Conservation (phyloP, 2,329 filamentous ascomycete genomes). For the Trichophyton simii region DNA sequence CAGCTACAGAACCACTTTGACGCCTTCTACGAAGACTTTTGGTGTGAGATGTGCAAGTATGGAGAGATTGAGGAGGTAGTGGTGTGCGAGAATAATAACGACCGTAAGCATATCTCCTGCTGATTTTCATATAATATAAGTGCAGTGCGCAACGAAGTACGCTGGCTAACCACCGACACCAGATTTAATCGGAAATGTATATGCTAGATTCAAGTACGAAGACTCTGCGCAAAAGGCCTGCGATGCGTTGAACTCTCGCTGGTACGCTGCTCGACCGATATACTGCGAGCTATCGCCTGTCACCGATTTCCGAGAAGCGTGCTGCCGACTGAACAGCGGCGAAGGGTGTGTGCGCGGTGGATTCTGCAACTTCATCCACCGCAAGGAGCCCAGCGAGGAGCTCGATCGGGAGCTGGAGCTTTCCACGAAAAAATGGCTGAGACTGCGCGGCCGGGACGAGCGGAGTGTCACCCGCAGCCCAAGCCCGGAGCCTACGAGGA, state of each 20-base stretch:
- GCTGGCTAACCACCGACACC: not conserved
- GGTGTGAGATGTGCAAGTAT: slow-evolving; percentile 99
- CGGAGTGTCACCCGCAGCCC: slow-evolving; percentile 72
- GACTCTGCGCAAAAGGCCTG: slow-evolving; percentile 87
- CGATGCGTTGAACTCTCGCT: slow-evolving; percentile 84
- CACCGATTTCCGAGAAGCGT: slow-evolving; percentile 95
- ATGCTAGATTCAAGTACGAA: slow-evolving; percentile 99
- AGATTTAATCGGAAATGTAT: slow-evolving; percentile 97
- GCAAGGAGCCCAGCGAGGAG: slow-evolving; percentile 85
- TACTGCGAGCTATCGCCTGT: slow-evolving; percentile 97
- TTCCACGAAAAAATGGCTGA: slow-evolving; percentile 92
- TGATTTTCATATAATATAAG: not conserved
- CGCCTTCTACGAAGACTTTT: slow-evolving; percentile 98
- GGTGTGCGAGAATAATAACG: slow-evolving; percentile 99
- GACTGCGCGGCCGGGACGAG: slow-evolving; percentile 68
- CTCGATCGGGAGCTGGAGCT: slow-evolving; percentile 78
- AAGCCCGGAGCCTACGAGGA: slow-evolving; percentile 69
- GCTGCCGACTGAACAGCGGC: slow-evolving; percentile 84
- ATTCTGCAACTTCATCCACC: slow-evolving; percentile 98
- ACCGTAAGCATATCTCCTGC: slow-evolving; percentile 48
- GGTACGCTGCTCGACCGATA: slow-evolving; percentile 94
- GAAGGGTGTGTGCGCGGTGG: slow-evolving; percentile 92
- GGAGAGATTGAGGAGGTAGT: slow-evolving; percentile 95
- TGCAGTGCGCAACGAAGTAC: slow-evolving; percentile 16
- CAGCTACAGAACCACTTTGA: slow-evolving; percentile 99